A percentile compares a stretch with the other conserved stretches of the same genome.
phyloP scores from a whole-genome alignment of 2,329 filamentous ascomycete species.

The Apiospora kogelbergensis region DNA sequence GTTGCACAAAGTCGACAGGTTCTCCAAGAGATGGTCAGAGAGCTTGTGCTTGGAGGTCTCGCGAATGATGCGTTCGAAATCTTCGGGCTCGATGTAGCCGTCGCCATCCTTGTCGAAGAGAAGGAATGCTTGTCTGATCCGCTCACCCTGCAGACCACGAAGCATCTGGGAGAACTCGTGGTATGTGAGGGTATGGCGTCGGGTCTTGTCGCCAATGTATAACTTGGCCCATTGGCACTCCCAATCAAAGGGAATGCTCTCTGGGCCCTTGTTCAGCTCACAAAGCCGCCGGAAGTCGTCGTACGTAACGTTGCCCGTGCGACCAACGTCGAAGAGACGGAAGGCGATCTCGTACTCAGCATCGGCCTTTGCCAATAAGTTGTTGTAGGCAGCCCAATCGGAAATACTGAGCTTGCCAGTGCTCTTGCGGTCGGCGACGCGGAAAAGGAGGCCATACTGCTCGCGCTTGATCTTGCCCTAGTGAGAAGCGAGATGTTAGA shows the following conservation, averaged over 20 bases:
- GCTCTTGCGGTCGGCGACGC: constrained; percentile 78
- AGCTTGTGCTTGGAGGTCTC: constrained; percentile 95
- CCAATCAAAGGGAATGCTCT: constrained; percentile 93
- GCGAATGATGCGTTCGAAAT: constrained; percentile 95
- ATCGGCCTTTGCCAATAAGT: constrained; percentile 88
- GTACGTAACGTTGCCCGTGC: constrained; percentile 83
- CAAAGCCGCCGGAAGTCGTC: constrained; percentile 84
- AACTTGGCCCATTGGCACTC: constrained; percentile 94
- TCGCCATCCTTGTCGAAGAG: constrained; percentile 87
- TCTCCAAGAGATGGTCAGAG: constrained; percentile 89
- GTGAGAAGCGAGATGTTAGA: constrained; percentile 3
- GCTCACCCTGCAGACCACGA: constrained; percentile 91
- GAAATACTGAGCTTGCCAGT: constrained; percentile 72
- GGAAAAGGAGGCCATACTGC: constrained; percentile 92
- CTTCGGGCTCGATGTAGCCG: constrained; percentile 91
- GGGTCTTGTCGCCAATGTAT: constrained; percentile 86
- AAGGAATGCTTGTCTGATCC: constrained; percentile 93
- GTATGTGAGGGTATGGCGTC: constrained; percentile 90
- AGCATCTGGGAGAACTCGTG: constrained; percentile 98
- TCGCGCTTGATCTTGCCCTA: constrained; percentile 98
- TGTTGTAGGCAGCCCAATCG: constrained; percentile 94
- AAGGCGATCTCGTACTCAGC: constrained; percentile 99
- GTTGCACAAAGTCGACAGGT: constrained; percentile 91
- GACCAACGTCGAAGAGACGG: constrained; percentile 87
- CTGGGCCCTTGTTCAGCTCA: constrained; percentile 81